Evolutionary conservation across 2,329 filamentous ascomycete genomes (phyloP), one percentile per base, ranked within the genome.

Genomic region (Uncinocarpus reesii): DNA sequence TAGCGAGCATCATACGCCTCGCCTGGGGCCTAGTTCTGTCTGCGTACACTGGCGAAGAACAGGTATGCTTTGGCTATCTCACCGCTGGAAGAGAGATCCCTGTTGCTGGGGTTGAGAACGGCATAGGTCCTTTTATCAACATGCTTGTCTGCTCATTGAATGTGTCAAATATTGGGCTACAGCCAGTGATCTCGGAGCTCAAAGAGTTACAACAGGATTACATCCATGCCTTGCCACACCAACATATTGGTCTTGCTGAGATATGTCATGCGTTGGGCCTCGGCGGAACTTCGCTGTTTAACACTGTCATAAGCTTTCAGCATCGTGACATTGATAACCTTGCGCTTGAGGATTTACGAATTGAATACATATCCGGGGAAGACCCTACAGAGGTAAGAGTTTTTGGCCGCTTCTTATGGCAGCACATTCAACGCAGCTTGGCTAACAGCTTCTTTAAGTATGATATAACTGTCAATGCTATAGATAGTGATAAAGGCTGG

Each of bases 231-330:
- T 11, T 37, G 23, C 23, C 35, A 37, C 23, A 37, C 8, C 35
- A 37, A 11, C 35, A 37, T 20, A 11, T 75, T 35, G 80, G 72
- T 52, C 63, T 81, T 3, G 67, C 73, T 40, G 60, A 65, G 2
- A 68, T 81, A 3, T 77, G 80, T 34, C 63, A 73, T 20, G 69
- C 73, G 49, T 73, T 71, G 0, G 65, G 75, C 0, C 62, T 67
- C 4, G 70, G 75, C 42, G 79, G 80, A 2, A 73, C 76, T 0
- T 74, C 79, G 55, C 76, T 83, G 62, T 78, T 83, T 58, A 70
- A 43, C 21, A 44, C 48, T 11, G 49, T 28, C 32, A 35, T 47
- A 23, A 29, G 23, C 28, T 21, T 37, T 11, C 35, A 37, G 18
- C 2, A 4, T 37, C 35, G 35, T 37, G 35, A 20, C 7, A 10